Evolutionary conservation across 805 yeast genomes (phyloP), one percentile per base, ranked within the genome.

Genomic region (Barnettozyma vustinii): DNA sequence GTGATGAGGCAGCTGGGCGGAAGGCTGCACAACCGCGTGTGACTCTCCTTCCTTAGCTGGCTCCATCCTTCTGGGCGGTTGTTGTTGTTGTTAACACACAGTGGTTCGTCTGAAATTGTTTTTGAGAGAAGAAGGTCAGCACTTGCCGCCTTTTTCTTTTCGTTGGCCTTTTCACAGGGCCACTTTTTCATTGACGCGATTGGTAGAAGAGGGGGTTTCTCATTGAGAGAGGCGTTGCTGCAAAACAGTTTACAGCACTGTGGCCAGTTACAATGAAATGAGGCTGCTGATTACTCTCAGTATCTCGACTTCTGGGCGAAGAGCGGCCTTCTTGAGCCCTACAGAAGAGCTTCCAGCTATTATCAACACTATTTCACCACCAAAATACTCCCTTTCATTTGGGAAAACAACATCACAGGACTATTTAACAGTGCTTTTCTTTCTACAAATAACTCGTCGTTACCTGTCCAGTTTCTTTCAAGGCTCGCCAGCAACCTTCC

Each of bases 61-160:
- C 16, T 45, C 40, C 44, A 40, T 45, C 15, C 16, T 27, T n/a
- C 16, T 6, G 49, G 8, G 25, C 25, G 41, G 36, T 33, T 42
- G 43, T 25, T 42, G 33, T 30, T 39, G n/a, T 36, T 36, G 37
- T 18, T 9, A 10, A 12, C 5, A 36, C 39, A 16, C 39, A 18
- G 39, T 36, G 27, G 36, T 25, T 20, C 21, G 40, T 8, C n/a
- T 1, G 19, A 32, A 43, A 43, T 43, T 43, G 46, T 43, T 44
- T 37, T 44, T 33, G 42, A 18, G 42, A 25, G 47, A 44, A 44
- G 41, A 26, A 35, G 27, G 36, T 21, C 46, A 27, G 20, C 49
- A 35, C 46, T 36, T 36, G 39, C 39, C 39, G 39, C 39, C 42
- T 43, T 44, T 43, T 44, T 48, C 47, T 40, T 44, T 48, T 40